Conservation (phyloP, 2,329 filamentous ascomycete genomes). For the Alternaria conjuncta region DNA sequence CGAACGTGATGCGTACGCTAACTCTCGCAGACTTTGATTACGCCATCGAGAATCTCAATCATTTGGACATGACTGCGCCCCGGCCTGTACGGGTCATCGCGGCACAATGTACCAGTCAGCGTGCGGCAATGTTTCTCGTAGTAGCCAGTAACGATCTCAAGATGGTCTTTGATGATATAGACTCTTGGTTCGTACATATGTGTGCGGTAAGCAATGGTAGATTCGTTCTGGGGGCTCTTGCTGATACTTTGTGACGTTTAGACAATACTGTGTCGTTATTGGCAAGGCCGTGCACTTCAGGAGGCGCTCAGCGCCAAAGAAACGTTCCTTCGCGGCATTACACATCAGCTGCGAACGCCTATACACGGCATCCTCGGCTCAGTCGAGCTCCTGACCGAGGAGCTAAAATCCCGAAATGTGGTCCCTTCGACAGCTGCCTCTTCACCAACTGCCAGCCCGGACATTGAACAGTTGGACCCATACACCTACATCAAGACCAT, state of each 20-base stretch:
- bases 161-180: conserved; percentile 56
- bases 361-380: conserved; percentile 57
- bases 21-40: conserved; percentile 42
- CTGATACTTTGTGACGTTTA: background rate
- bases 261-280: conserved; percentile 46
- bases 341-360: conserved; percentile 57
- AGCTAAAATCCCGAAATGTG: conserved; percentile 39
- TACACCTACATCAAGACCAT: conserved; percentile 46
- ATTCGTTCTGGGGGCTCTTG: background rate
- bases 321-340: conserved; percentile 54
- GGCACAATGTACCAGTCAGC: conserved; percentile 44
- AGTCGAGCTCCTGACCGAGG: conserved; percentile 53
- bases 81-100: conserved; percentile 49
- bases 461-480: conserved; percentile 25
- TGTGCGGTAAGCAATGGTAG: conserved; percentile 38
- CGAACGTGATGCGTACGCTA: background rate
- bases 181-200: conserved; percentile 54
- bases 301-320: conserved; percentile 55
- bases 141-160: conserved; percentile 52
- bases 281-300: conserved; percentile 48
- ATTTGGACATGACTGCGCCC: conserved; percentile 32
- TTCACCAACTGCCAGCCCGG: conserved; percentile 16
- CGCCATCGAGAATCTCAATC: conserved; percentile 47
- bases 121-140: conserved; percentile 44
- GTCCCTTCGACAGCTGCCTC: conserved; percentile 12